phyloP scores from a whole-genome alignment of 371 early-diverging fungal genomes.

The Conidiobolus incongruus region DNA sequence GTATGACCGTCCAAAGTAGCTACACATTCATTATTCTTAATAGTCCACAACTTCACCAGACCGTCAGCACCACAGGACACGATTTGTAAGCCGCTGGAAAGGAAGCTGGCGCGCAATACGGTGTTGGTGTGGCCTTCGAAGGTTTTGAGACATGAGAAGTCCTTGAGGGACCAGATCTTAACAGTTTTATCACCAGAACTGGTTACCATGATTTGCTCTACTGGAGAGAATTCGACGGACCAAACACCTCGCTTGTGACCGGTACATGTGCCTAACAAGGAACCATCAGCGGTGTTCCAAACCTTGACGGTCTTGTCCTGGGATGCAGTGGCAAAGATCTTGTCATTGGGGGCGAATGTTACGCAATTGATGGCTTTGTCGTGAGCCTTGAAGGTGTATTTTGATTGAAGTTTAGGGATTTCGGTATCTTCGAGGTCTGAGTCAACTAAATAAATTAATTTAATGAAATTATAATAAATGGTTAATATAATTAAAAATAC shows the following conservation, averaged over 20 bases:
- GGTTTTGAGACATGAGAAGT: constrained; percentile 74
- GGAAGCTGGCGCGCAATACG: constrained; percentile 59
- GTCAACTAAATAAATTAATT: too few species aligned
- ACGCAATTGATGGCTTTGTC: constrained; percentile 95
- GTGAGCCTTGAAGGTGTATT: constrained; percentile 84
- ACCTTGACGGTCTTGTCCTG: constrained; percentile 94
- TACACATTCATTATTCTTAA: constrained; percentile 71
- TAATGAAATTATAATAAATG: too few species aligned
- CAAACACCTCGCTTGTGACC: constrained; percentile 94
- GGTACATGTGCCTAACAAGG: constrained; percentile 52
- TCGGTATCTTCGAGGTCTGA: neutral
- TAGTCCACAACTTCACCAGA: constrained; percentile 84
- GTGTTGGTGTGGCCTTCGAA: constrained; percentile 93
- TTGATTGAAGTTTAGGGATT: constrained; percentile 16
- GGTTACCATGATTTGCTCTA: constrained; percentile 76
- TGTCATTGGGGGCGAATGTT: constrained; percentile 77
- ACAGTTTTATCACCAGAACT: constrained; percentile 85
- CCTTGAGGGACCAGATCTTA: constrained; percentile 76
- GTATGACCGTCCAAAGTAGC: constrained; percentile 79
- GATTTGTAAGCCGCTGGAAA: constrained; percentile 72
- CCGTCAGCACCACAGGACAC: constrained; percentile 79
- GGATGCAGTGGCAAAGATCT: constrained; percentile 83
- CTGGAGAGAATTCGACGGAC: constrained; percentile 73
- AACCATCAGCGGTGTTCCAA: constrained; percentile 75
- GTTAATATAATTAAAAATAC: too few species aligned